Percentiles rank a stretch among this genome's conserved stretches.
Conservation (phyloP, 768 basidiomycete genomes). For the Hygrophorus pudorinus region DNA sequence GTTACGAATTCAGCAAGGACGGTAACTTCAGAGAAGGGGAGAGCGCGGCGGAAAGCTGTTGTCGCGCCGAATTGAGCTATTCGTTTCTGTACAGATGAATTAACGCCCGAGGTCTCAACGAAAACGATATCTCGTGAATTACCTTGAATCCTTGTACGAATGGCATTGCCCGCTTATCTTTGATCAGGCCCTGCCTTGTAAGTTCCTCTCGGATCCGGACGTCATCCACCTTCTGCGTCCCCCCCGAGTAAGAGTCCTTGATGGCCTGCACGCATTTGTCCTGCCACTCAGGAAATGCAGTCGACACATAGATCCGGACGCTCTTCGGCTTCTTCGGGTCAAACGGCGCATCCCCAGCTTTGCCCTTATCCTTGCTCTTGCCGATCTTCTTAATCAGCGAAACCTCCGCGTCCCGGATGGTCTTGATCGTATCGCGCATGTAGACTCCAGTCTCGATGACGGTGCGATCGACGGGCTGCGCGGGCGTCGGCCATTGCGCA, state of each 20-base stretch:
- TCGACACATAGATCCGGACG: constrained; percentile 86
- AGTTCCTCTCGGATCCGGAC: constrained; percentile 61
- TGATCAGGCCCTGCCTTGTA: constrained; percentile 68
- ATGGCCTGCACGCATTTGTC: constrained; percentile 69
- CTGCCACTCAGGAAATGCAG: constrained; percentile 91
- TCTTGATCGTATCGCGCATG: constrained; percentile 88
- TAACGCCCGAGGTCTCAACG: not conserved
- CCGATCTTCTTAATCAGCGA: constrained; percentile 67
- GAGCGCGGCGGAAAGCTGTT: constrained; percentile 70
- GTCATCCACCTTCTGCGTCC: constrained; percentile 68
- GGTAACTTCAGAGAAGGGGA: constrained; percentile 76
- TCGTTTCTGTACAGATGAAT: constrained; percentile 50
- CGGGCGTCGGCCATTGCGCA: constrained; percentile 74
- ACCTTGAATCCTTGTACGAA: constrained; percentile 94
- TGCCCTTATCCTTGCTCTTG: constrained; percentile 64
- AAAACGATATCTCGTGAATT: constrained; percentile 7
- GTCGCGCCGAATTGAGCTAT: constrained; percentile 67
- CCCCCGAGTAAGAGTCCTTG: constrained; percentile 52
- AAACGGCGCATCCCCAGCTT: constrained; percentile 32
- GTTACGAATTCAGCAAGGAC: constrained; percentile 63
- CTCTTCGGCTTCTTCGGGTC: constrained; percentile 82
- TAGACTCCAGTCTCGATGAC: constrained; percentile 70
- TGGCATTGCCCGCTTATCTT: constrained; percentile 95
- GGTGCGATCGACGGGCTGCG: constrained; percentile 47
- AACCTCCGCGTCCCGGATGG: constrained; percentile 81